Evolutionary conservation across 2,329 filamentous ascomycete genomes (phyloP).

Genomic region (Magnaporthiopsis rhizophila): DNA sequence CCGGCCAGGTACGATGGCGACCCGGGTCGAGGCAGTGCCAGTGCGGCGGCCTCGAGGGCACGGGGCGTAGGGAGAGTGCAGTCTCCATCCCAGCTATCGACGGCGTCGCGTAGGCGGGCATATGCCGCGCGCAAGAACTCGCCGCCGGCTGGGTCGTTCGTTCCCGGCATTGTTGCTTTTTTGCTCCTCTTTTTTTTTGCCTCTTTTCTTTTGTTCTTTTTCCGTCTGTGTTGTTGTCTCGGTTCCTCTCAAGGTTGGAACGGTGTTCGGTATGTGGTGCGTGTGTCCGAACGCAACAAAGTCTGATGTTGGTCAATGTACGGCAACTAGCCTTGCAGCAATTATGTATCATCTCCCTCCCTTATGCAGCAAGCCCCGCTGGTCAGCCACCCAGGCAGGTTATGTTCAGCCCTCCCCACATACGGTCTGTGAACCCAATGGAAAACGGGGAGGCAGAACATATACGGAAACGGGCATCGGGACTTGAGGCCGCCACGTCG

Average conservation of each 20-base stretch:
- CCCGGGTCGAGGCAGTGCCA: slow-evolving; percentile 28
- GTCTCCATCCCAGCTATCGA: slow-evolving; percentile 11
- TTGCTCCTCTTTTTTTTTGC: neutral
- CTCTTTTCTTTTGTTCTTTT: neutral
- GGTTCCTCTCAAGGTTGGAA: neutral
- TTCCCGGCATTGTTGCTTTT: neutral
- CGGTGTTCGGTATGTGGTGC: neutral
- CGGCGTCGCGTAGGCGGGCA: slow-evolving; percentile 12
- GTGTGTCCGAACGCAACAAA: neutral
- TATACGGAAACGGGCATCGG: neutral
- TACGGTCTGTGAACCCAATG: neutral
- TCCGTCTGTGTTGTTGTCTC: neutral
- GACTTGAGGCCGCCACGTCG: neutral
- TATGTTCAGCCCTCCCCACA: neutral
- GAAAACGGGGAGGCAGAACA: neutral
- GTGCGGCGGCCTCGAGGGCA: slow-evolving; percentile 28
- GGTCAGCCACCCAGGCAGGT: no score
- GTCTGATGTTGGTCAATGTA: neutral
- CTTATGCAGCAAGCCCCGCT: neutral
- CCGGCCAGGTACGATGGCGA: slow-evolving; percentile 23
- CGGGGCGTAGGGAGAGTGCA: slow-evolving; percentile 35
- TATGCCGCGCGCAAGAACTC: slow-evolving; percentile 16
- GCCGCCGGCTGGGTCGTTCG: neutral
- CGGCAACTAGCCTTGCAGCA: neutral
- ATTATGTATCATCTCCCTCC: neutral